Evolutionary conservation across 164 flowering plant genomes (phyloP), one percentile per base, ranked within the genome.

Genomic region (Dillenia suffruticosa): DNA sequence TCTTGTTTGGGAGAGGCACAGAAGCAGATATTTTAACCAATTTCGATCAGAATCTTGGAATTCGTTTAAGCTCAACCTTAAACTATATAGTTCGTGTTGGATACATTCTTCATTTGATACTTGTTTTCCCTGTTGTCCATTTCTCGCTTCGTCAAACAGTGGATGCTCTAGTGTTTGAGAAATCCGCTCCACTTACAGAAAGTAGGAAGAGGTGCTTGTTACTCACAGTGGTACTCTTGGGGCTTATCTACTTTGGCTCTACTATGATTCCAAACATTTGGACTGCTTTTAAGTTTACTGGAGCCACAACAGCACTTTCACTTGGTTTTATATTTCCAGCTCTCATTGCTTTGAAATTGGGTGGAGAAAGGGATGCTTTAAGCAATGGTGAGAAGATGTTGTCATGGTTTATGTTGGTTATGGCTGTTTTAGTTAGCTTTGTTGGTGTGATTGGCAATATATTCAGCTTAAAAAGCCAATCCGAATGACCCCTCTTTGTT

Each of bases 211-310:
- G 96, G 68, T 87, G 82, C 44, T 55, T 85, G 72, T 66, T 54
- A 22, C 71, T 89, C 45, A 95, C 97, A 14, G 73, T 49, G 12
- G 81, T 84, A 22, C 71, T 95, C 40, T 68, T 95, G 65, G 76
- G 17, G 4, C 77, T 88, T 51, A 79, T 85, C 19, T 95, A 88
- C 66, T 12, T 88, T 15, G 96, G 86, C 0, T 95, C 97, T 17
- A 88, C 96, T 2, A 81, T 88, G 90, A 82, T 95, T 61, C 99
- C 97, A 6, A 92, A 72, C 67, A 94, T 94, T 60, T 95, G 99
- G 97, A 88, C 88, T 3, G 99, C 99, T 57, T 92, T 95, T 73
- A 95, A 89, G 73, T 92, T 95, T 71, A 92, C 99, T 15, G 99
- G 99, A 16, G 97, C 97, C 43, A 94, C 97, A 16, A 84, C 97